Percentiles rank a stretch among this genome's conserved stretches.
These are phyloP conservation scores for Cutaneotrichosporon arboriforme DNA, from an alignment of 1,284 basidiomycete species.

Conservation along the genomic window DNA sequence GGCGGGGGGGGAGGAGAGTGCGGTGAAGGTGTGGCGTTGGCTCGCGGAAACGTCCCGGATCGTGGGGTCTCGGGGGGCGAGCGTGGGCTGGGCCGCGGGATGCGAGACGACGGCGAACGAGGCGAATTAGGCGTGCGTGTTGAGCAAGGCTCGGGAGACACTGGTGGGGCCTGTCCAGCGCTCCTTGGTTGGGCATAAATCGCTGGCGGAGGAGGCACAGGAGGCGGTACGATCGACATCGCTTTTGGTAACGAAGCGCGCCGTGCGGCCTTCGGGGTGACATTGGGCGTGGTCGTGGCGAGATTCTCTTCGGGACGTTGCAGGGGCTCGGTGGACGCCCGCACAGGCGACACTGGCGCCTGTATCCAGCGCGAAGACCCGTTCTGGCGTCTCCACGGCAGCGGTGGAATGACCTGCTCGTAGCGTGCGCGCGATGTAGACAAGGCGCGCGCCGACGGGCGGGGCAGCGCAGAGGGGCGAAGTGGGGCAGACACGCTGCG, in stretches of 20 bases:
- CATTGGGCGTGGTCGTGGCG: no score
- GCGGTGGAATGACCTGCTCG: conserved; percentile 6
- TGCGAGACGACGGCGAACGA: background rate
- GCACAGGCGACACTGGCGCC: conserved; percentile 5
- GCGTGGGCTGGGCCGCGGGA: background rate
- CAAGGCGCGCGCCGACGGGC: background rate
- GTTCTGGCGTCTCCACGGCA: conserved; percentile 13
- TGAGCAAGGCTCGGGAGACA: background rate
- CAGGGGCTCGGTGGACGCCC: no score
- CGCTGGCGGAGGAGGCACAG: no score
- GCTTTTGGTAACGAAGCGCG: no score
- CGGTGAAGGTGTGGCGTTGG: background rate
- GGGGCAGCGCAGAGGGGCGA: no score
- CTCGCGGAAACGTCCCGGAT: no score
- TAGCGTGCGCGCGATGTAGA: background rate
- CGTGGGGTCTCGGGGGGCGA: background rate
- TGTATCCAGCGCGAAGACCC: conserved; percentile 11
- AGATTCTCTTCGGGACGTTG: no score
- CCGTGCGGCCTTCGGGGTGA: no score
- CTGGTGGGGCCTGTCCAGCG: background rate
- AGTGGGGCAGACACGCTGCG: background rate
- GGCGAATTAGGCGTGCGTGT: background rate
- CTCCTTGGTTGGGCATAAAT: no score
- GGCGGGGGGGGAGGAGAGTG: background rate
- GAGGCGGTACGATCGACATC: no score